Percentiles rank a stretch among this genome's conserved stretches.
Conservation (phyloP, 106 monocot species). For the Platanthera zijinensis region DNA sequence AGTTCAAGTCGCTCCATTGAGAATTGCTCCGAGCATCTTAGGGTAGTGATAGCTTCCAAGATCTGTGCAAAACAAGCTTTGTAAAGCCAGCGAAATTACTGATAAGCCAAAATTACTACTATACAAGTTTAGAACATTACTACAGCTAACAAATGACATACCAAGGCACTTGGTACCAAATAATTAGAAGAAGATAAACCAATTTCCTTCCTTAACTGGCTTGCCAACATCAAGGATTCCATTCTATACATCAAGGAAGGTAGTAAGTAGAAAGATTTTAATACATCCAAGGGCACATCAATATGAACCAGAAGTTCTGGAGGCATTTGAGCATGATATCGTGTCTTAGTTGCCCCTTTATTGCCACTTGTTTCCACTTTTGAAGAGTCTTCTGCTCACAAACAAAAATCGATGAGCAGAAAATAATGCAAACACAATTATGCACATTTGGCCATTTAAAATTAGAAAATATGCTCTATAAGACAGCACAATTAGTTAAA, state of each 20-base stretch:
- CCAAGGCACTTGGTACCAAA: conserved; percentile 54
- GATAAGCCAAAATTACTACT: background rate
- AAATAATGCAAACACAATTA: background rate
- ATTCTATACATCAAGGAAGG: conserved; percentile 90
- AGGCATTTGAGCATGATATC: conserved; percentile 61
- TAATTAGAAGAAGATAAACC: conserved; percentile 16
- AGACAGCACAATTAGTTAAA: too few species aligned
- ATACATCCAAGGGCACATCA: conserved; percentile 50
- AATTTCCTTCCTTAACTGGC: conserved; percentile 72
- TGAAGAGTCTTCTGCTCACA: conserved; percentile 7
- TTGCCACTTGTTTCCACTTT: conserved; percentile 3
- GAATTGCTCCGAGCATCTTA: conserved; percentile 77
- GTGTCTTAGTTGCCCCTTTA: conserved; percentile 23
- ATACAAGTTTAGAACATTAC: background rate
- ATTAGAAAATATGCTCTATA: too few species aligned
- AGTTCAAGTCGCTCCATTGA: conserved; percentile 86
- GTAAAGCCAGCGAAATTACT: background rate
- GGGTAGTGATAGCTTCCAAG: conserved; percentile 83
- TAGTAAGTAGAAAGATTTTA: conserved; percentile 81
- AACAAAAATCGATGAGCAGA: background rate
- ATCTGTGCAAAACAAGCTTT: conserved; percentile 38
- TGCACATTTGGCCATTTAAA: too few species aligned
- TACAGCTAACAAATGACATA: conserved; percentile 20
- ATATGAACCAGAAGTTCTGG: conserved; percentile 80
- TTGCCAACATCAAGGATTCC: conserved; percentile 74